phyloP scores from a whole-genome alignment of 371 early-diverging fungal species.

The Funneliformis caledonium region DNA sequence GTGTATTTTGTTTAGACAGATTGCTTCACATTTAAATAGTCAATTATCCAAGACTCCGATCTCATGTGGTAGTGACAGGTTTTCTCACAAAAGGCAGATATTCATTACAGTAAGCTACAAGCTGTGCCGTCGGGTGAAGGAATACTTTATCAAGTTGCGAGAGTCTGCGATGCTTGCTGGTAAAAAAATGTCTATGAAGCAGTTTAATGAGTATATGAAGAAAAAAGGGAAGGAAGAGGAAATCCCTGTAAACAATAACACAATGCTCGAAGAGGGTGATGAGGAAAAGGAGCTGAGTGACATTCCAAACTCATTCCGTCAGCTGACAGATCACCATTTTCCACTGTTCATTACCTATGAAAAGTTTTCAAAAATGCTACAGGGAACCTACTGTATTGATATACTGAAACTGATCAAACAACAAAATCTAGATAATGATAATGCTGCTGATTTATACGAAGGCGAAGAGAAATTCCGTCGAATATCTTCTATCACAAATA shows the following conservation, averaged over 20 bases:
- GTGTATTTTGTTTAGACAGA: conserved; percentile 4
- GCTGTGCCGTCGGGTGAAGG: conserved; percentile 20
- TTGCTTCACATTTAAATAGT: not conserved
- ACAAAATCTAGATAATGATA: not conserved
- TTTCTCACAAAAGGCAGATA: conserved; percentile 25
- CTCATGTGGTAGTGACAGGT: not conserved
- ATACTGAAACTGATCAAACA: not conserved
- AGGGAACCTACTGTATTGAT: conserved; percentile 8
- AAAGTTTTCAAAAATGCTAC: conserved; percentile 22
- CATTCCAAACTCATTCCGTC: conserved; percentile 25
- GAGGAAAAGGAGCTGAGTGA: not conserved
- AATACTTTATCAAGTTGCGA: conserved; percentile 10
- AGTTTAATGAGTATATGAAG: conserved; percentile 9
- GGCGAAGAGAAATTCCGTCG: not conserved
- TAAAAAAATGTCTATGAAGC: not conserved
- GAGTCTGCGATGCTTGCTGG: conserved; percentile 15
- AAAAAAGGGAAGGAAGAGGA: conserved; percentile 7
- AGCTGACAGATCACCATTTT: not conserved
- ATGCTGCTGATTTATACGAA: not conserved
- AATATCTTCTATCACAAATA: not conserved
- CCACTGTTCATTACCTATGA: conserved; percentile 23
- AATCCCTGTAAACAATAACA: not conserved
- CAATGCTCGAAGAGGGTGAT: conserved; percentile 16
- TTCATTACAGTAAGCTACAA: conserved; percentile 31
- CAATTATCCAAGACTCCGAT: not conserved